phyloP scores from a whole-genome alignment of 768 basidiomycete genomes.

The Fistulinella prunicolor region DNA sequence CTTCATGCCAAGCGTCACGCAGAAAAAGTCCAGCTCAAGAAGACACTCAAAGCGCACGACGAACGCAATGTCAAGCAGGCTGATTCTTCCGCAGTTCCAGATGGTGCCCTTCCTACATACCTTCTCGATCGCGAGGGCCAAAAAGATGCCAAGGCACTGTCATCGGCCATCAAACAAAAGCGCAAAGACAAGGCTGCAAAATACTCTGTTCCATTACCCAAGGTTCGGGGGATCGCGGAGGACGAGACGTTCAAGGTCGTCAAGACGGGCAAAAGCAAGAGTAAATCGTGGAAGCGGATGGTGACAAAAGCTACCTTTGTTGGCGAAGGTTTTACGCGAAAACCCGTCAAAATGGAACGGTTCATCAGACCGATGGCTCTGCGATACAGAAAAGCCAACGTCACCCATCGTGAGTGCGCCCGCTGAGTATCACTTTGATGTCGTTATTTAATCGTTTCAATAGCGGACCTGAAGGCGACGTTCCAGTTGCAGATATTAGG shows the following conservation, averaged over 20 bases:
- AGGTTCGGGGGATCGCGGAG: conserved; percentile 96
- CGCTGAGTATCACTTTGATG: neutral
- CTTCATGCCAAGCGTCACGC: conserved; percentile 95
- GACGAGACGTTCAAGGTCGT: conserved; percentile 99
- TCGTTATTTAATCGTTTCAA: neutral
- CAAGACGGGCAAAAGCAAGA: conserved; percentile 95
- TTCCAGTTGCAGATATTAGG: conserved; percentile 98
- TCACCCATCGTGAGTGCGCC: conserved; percentile 85
- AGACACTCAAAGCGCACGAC: conserved; percentile 99
- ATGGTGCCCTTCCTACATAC: conserved; percentile 92
- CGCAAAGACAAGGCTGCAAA: conserved; percentile 99
- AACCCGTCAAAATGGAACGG: conserved; percentile 98
- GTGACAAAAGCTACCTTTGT: conserved; percentile 99
- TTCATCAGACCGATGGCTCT: conserved; percentile 98
- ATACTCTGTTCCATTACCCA: conserved; percentile 94
- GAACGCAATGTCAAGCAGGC: conserved; percentile 97
- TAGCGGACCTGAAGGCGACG: conserved; percentile 96
- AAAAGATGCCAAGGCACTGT: conserved; percentile 95
- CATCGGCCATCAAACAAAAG: conserved; percentile 95
- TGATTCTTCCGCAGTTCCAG: conserved; percentile 76
- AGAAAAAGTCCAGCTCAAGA: conserved; percentile 98
- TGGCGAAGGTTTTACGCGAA: conserved; percentile 95
- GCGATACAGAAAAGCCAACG: conserved; percentile 97
- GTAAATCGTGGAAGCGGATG: conserved; percentile 99
- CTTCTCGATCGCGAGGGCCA: conserved; percentile 97